A percentile compares a stretch with the other conserved stretches of the same genome.
Evolutionary conservation across 1,284 basidiomycete genomes (phyloP).

Genomic region (Malassezia sp.): DNA sequence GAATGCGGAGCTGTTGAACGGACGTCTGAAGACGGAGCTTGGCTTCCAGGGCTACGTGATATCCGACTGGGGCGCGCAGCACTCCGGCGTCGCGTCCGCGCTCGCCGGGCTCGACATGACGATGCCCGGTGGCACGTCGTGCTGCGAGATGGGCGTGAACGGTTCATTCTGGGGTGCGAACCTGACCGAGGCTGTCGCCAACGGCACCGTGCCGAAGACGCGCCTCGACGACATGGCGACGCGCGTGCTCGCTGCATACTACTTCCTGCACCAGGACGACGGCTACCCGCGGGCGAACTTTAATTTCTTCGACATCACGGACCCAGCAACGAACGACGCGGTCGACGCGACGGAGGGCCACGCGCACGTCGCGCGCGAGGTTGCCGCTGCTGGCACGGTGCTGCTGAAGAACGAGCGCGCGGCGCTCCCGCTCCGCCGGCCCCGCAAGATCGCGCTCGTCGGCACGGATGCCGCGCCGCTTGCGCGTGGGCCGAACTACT

Average conservation of each 20-base stretch:
- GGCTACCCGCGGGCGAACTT: slow-evolving; percentile 38
- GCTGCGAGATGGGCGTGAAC: slow-evolving; percentile 17
- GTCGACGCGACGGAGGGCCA: slow-evolving; percentile 67
- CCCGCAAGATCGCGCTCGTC: slow-evolving; percentile 26
- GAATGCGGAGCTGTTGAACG: slow-evolving; percentile 59
- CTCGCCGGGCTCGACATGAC: slow-evolving; percentile 58
- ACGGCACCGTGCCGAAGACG: slow-evolving; percentile 57
- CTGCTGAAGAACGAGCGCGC: slow-evolving; percentile 59
- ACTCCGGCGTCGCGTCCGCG: slow-evolving; percentile 48
- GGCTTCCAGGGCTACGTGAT: slow-evolving; percentile 63
- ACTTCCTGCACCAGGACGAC: slow-evolving; percentile 46
- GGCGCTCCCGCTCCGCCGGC: slow-evolving; percentile 25
- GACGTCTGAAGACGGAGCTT: slow-evolving; percentile 61
- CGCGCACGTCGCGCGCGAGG: slow-evolving; percentile 56
- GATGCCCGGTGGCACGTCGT: slow-evolving; percentile 46
- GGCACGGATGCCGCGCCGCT: slow-evolving; percentile 59
- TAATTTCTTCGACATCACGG: slow-evolving; percentile 26
- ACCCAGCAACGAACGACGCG: slow-evolving; percentile 51
- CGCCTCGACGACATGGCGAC: slow-evolving; percentile 51
- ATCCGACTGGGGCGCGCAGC: slow-evolving; percentile 32
- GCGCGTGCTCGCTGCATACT: slow-evolving; percentile 43
- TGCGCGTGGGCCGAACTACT: slow-evolving; percentile 61
- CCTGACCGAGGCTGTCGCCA: slow-evolving; percentile 58
- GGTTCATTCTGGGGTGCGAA: slow-evolving; percentile 29
- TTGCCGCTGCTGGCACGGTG: slow-evolving; percentile 63